phyloP scores from a whole-genome alignment of 2,329 filamentous ascomycete species.

The Ilyonectria mors-panacis region DNA sequence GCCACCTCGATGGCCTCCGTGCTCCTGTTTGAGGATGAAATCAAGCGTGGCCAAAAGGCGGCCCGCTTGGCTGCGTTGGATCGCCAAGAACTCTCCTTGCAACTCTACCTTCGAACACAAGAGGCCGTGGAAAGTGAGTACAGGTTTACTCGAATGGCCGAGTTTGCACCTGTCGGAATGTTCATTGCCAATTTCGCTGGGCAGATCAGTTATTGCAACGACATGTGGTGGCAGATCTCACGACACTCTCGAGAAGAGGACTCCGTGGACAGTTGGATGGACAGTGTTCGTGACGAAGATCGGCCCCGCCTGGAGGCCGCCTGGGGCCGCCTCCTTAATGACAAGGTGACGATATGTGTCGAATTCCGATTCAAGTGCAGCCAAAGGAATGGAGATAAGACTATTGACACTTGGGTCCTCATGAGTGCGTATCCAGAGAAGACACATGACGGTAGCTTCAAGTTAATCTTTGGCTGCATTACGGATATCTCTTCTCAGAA shows the following conservation, averaged over 20 bases:
- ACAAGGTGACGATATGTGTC: constrained; percentile 75
- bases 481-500: constrained; percentile 91
- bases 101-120: constrained; percentile 76
- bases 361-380: constrained; percentile 83
- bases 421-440: constrained; percentile 84
- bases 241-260: constrained; percentile 72
- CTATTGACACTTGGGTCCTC: constrained; percentile 81
- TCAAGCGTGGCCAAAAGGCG: constrained; percentile 79
- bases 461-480: constrained; percentile 84
- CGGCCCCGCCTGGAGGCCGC: constrained; percentile 69
- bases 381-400: constrained; percentile 72
- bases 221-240: constrained; percentile 82
- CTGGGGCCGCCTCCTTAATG: constrained; percentile 74
- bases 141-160: constrained; percentile 87
- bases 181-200: constrained; percentile 84
- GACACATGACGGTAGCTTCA: constrained; percentile 73
- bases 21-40: constrained; percentile 87
- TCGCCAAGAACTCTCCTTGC: constrained; percentile 82
- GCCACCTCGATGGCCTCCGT: constrained; percentile 87
- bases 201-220: constrained; percentile 84
- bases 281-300: constrained; percentile 79
- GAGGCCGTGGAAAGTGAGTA: constrained; percentile 79
- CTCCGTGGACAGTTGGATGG: constrained; percentile 78
- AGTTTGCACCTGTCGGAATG: constrained; percentile 87
- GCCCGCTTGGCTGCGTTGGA: constrained; percentile 83